phyloP scores from a whole-genome alignment of 202 grass and related monocot species.

The Zoysia matrella region DNA sequence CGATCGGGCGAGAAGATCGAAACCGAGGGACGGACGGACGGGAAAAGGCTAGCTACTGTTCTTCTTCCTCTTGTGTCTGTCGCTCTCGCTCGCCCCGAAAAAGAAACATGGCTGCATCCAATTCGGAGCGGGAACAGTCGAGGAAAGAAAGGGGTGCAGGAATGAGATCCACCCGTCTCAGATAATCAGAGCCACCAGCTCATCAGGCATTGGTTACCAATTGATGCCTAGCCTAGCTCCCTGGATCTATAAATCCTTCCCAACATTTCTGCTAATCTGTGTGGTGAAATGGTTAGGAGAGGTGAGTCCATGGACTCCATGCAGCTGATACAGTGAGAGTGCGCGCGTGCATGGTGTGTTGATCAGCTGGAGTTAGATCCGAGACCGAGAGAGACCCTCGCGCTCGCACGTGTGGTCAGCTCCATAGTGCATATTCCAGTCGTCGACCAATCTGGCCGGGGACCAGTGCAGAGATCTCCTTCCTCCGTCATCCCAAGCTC shows the following conservation, averaged over 20 bases:
- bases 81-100: constrained; percentile 14
- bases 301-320: background rate
- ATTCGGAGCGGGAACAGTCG: background rate
- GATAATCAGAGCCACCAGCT: background rate
- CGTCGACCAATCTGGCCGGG: constrained; percentile 37
- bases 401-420: constrained; percentile 53
- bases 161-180: background rate
- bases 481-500: constrained; percentile 21
- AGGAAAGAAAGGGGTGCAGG: background rate
- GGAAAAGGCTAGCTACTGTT: constrained; percentile 57
- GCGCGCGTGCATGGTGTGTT: background rate
- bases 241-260: background rate
- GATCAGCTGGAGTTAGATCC: constrained; percentile 17
- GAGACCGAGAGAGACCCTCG: constrained; percentile 17
- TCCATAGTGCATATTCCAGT: constrained; percentile 26
- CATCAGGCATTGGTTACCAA: background rate
- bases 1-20: constrained; percentile 15
- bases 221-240: too few species aligned
- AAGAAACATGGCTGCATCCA: constrained; percentile 25
- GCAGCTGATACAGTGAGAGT: background rate
- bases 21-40: background rate
- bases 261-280: background rate
- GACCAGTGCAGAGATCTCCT: constrained; percentile 46
- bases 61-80: constrained; percentile 41
- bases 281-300: background rate